Base-by-base conservation (phyloP, 331 rosid genomes). In the Dryas integrifolia region DNA sequence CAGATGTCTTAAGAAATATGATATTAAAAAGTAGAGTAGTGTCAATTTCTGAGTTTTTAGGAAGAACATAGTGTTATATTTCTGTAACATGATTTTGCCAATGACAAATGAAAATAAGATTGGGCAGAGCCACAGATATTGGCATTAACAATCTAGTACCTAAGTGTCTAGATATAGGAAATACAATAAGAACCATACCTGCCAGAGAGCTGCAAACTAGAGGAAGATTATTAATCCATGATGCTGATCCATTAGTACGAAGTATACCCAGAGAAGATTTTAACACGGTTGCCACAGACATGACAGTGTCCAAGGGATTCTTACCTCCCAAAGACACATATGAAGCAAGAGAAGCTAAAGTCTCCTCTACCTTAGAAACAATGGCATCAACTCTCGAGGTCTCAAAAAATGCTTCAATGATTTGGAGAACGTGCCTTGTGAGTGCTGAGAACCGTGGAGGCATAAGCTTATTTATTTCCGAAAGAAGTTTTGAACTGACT, bases 221-320 rank as follows among this genome's bases (percentile, higher is more conserved):
- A 59, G 92, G 84, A 79, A 89, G 90, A 62, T 82, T 88, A 80
- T 63, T 91, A 70, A 83, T 73, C 86, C 89, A 85, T 49, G 74
- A 56, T 70, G 83, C 81, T 52, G 87, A 66, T 71, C 86, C 82
- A 81, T 83, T 80, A 16, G 69, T 77, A 79, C 72, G 82, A 77
- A 89, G 94, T 60, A 80, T 43, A 51, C 79, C 83, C 83, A 89
- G 75, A 69, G 88, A 83, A 67, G 65, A 78, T 69, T 79, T 81
- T 79, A 94, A 85, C 78, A 88, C 75, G 40, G 81, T 78, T 76
- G 86, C 80, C n/a, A 92, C 96, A 69, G 76, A 79, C 74, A 84
- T 73, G 69, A 88, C 77, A 48, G 92, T 86, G 82, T 88, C 96
- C 79, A 79, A 60, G 72, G 95, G 96, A 68, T 84, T 91, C 81